Conservation (phyloP, 345 rosid species). For the Mangifera indica region DNA sequence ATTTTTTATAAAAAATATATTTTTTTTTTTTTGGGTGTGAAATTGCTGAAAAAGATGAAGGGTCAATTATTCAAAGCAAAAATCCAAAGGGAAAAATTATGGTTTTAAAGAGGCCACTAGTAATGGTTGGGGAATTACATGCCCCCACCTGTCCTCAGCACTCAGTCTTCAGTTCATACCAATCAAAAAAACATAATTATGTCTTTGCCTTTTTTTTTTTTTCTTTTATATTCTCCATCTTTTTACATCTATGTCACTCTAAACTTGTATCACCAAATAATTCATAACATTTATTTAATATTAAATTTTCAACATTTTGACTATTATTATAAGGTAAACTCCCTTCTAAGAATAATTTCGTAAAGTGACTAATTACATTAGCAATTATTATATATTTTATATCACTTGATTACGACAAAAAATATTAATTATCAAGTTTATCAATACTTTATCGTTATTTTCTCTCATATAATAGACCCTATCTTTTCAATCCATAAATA, state of each 20-base stretch:
- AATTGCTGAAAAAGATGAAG: slow-evolving; percentile 16
- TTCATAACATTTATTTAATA: background rate
- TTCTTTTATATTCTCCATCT: slow-evolving; percentile 19
- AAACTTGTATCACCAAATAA: background rate
- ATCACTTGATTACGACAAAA: too few relatives aligned
- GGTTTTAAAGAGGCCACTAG: slow-evolving; percentile 25
- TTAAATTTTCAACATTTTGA: too few relatives aligned
- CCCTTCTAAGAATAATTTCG: too few relatives aligned
- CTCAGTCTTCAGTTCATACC: background rate
- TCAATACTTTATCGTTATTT: too few relatives aligned
- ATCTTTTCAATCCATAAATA: too few relatives aligned
- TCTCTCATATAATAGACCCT: too few relatives aligned
- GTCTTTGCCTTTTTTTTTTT: slow-evolving; percentile 20
- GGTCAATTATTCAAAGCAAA: slow-evolving; percentile 19
- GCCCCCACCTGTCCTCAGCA: slow-evolving; percentile 30
- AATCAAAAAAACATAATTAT: background rate
- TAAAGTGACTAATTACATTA: too few relatives aligned
- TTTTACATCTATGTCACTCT: slow-evolving; percentile 16
- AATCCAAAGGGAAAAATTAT: slow-evolving; percentile 1
- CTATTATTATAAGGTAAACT: background rate
- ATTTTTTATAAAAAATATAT: too few relatives aligned
- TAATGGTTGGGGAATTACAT: slow-evolving; percentile 39
- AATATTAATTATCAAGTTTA: too few relatives aligned
- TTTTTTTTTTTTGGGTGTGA: background rate
- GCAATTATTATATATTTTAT: too few relatives aligned